Percentiles rank a stretch among this genome's conserved stretches.
phyloP scores from a whole-genome alignment of 2,329 filamentous ascomycete species.

The Aspergillus phoenicis region DNA sequence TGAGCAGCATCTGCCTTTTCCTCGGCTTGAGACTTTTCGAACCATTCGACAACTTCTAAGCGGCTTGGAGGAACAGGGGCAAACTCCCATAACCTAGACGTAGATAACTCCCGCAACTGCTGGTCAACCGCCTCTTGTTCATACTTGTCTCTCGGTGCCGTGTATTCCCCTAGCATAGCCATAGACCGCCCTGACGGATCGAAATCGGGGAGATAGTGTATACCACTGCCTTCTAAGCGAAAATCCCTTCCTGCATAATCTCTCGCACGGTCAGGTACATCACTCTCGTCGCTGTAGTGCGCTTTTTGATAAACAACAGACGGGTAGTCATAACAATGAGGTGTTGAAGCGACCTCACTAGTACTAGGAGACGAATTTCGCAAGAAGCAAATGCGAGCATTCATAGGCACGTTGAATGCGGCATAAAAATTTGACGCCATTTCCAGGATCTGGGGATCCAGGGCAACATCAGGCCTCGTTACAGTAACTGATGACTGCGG shows the following conservation, averaged over 20 bases:
- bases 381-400: constrained; percentile 29
- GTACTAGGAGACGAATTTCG: constrained; percentile 28
- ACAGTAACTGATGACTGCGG: constrained; percentile 25
- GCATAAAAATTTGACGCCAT: constrained; percentile 27
- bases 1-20: constrained; percentile 5
- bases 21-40: constrained; percentile 43
- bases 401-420: constrained; percentile 33
- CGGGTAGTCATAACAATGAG: constrained; percentile 61
- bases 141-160: constrained; percentile 53
- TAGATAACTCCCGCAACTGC: constrained; percentile 60
- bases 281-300: constrained; percentile 79
- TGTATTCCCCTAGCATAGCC: constrained; percentile 59
- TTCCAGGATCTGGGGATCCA: constrained; percentile 24
- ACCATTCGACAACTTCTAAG: constrained; percentile 71
- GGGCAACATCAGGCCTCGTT: neutral
- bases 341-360: constrained; percentile 57
- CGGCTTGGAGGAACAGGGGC: constrained; percentile 69
- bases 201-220: constrained; percentile 81
- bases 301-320: constrained; percentile 80
- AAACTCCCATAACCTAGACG: constrained; percentile 75
- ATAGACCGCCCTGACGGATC: constrained; percentile 62
- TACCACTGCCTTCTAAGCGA: constrained; percentile 70
- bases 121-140: constrained; percentile 57
- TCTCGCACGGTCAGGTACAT: constrained; percentile 73
- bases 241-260: constrained; percentile 91